Percentiles rank a stretch among this genome's conserved stretches.
These are phyloP conservation scores for Sclerotinia minor DNA, from an alignment of 2,329 filamentous ascomycete species.

Conservation along the genomic window DNA sequence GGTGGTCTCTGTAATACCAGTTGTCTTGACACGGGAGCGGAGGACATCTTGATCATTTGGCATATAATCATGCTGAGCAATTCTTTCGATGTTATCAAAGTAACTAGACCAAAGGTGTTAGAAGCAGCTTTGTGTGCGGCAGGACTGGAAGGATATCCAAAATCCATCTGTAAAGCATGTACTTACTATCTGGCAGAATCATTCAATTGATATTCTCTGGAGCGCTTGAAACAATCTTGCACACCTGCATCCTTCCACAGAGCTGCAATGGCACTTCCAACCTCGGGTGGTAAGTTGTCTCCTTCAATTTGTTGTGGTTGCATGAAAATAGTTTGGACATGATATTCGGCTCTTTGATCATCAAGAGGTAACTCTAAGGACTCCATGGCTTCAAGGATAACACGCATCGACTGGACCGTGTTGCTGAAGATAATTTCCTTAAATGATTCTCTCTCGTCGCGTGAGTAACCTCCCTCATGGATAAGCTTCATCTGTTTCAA, in stretches of 20 bases:
- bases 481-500: slow-evolving; percentile 99
- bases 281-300: slow-evolving; percentile 76
- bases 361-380: slow-evolving; percentile 80
- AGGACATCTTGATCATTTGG: slow-evolving; percentile 94
- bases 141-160: background rate
- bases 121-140: background rate
- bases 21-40: slow-evolving; percentile 86
- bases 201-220: slow-evolving; percentile 83
- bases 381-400: slow-evolving; percentile 88
- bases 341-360: slow-evolving; percentile 49
- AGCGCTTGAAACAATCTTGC: slow-evolving; percentile 85
- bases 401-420: slow-evolving; percentile 87
- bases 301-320: slow-evolving; percentile 65
- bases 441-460: slow-evolving; percentile 92
- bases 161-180: background rate
- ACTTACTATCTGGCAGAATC: slow-evolving; percentile 93
- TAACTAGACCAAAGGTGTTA: slow-evolving; percentile 58
- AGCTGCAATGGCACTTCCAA: slow-evolving; percentile 75
- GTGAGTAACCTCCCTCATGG: slow-evolving; percentile 96
- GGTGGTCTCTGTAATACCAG: slow-evolving; percentile 92
- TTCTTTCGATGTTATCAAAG: slow-evolving; percentile 73
- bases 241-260: slow-evolving; percentile 86
- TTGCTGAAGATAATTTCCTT: slow-evolving; percentile 97
- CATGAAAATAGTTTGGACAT: slow-evolving; percentile 46
- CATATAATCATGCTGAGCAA: slow-evolving; percentile 76